These are phyloP conservation scores for Houttuynia cordata DNA, from an alignment of 164 flowering plant species.

Conservation along the genomic window DNA sequence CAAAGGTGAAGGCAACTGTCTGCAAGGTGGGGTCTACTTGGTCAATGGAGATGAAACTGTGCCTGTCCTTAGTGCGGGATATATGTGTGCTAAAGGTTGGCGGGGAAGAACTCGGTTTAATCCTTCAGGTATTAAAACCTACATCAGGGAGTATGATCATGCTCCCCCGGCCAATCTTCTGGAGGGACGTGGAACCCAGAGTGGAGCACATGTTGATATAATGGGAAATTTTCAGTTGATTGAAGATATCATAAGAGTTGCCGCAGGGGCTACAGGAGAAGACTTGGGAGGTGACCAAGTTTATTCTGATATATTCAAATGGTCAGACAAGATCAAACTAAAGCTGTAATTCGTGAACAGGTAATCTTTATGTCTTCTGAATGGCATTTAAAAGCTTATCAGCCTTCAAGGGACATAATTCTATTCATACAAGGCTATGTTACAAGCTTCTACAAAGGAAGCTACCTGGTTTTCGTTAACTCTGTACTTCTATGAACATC, in stretches of 20 bases:
- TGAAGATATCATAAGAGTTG: constrained; percentile 80
- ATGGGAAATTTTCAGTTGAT: constrained; percentile 96
- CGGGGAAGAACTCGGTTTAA: constrained; percentile 87
- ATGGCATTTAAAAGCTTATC: too few species aligned
- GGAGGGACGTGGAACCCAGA: constrained; percentile 97
- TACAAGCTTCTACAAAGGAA: too few species aligned
- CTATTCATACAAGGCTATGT: too few species aligned
- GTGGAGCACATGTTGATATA: constrained; percentile 98
- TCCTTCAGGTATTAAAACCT: constrained; percentile 79
- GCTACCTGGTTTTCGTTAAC: too few species aligned
- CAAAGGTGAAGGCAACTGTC: constrained; percentile 38
- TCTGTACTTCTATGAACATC: too few species aligned
- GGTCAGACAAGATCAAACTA: constrained; percentile 78
- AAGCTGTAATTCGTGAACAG: constrained; percentile 25
- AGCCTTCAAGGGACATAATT: too few species aligned
- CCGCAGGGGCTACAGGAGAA: constrained; percentile 82
- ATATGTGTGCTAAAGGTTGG: constrained; percentile 96
- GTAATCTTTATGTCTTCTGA: constrained; percentile 4
- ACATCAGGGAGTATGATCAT: constrained; percentile 74
- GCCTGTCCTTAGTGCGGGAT: constrained; percentile 89
- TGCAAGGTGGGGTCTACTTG: constrained; percentile 60
- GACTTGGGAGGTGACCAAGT: constrained; percentile 87
- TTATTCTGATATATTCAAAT: constrained; percentile 65
- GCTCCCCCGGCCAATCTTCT: constrained; percentile 78
- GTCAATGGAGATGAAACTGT: constrained; percentile 95